These are phyloP conservation scores for Daldinia childiae DNA, from an alignment of 495 filamentous ascomycete genomes.

Conservation along the genomic window DNA sequence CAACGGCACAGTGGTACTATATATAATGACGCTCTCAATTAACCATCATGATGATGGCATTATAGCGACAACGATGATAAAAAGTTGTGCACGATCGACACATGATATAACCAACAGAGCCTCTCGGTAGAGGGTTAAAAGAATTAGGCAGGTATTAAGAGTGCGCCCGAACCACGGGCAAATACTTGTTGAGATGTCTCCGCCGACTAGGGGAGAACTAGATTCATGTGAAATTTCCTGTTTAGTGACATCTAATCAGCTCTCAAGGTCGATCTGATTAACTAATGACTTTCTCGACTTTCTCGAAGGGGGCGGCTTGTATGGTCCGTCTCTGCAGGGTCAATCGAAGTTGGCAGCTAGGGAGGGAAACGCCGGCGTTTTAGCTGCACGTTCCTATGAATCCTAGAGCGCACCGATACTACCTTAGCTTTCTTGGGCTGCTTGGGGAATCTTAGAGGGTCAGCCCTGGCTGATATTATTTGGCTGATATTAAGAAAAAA, in stretches of 20 bases:
- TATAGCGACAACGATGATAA: slow-evolving; percentile 5
- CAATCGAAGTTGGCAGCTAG: slow-evolving; percentile 6
- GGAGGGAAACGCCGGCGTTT: slow-evolving; percentile 22
- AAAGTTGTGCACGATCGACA: slow-evolving; percentile 11
- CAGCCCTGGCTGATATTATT: too few relatives aligned
- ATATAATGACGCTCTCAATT: neutral
- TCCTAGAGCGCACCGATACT: slow-evolving; percentile 6
- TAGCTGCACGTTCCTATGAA: slow-evolving; percentile 21
- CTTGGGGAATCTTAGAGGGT: too few relatives aligned
- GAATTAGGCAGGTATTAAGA: slow-evolving; percentile 18
- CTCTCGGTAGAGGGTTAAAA: slow-evolving; percentile 5
- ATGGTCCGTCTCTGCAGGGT: slow-evolving; percentile 10
- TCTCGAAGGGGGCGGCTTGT: slow-evolving; percentile 29
- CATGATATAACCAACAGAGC: slow-evolving; percentile 15
- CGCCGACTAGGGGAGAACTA: slow-evolving; percentile 1
- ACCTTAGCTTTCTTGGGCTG: slow-evolving; percentile 24
- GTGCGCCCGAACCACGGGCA: slow-evolving; percentile 7
- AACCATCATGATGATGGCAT: slow-evolving; percentile 6
- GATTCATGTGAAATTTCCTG: slow-evolving; percentile 22
- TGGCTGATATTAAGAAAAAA: too few relatives aligned
- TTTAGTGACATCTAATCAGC: neutral
- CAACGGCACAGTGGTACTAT: neutral
- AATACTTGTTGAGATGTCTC: slow-evolving; percentile 17
- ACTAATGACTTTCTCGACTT: slow-evolving; percentile 11
- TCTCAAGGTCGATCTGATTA: slow-evolving; percentile 23